phyloP scores from a whole-genome alignment of 768 basidiomycete genomes.

The Leucocoprinus leucothites region DNA sequence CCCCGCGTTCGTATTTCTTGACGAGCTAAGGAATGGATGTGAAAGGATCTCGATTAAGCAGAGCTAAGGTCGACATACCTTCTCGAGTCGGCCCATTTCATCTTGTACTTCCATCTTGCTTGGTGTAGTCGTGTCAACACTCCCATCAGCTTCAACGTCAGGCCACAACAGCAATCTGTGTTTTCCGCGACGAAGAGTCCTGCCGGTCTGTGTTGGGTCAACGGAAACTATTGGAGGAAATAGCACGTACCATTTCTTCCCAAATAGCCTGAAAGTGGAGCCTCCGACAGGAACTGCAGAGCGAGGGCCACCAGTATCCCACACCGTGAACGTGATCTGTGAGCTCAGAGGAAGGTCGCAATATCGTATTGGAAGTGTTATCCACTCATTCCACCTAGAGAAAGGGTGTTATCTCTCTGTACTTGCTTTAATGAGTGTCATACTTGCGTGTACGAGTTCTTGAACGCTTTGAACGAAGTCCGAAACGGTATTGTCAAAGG shows the following conservation, averaged over 20 bases:
- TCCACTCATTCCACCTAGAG: conserved; percentile 93
- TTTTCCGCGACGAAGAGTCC: conserved; percentile 89
- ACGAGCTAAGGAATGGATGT: conserved; percentile 51
- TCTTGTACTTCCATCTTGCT: conserved; percentile 81
- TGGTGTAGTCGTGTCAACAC: conserved; percentile 77
- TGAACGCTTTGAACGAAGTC: conserved; percentile 92
- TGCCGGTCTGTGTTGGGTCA: conserved; percentile 23
- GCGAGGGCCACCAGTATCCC: conserved; percentile 89
- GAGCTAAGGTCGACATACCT: conserved; percentile 42
- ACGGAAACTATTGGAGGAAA: background rate
- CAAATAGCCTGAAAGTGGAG: conserved; percentile 86
- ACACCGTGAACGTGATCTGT: conserved; percentile 91
- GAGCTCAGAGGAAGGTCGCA: conserved; percentile 89
- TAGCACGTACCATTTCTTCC: conserved; percentile 75
- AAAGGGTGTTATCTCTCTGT: background rate
- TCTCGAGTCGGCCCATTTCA: conserved; percentile 94
- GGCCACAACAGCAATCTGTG: conserved; percentile 86
- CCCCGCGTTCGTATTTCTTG: conserved; percentile 95
- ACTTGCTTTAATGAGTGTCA: background rate
- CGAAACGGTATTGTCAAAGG: conserved; percentile 89
- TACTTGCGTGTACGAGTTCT: conserved; percentile 70
- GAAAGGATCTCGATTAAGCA: conserved; percentile 12
- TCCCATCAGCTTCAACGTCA: conserved; percentile 82
- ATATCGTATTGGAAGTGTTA: conserved; percentile 88
- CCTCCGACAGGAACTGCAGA: conserved; percentile 84